These are phyloP conservation scores for Rasamsonia emersonii DNA, from an alignment of 2,329 filamentous ascomycete species.

Conservation along the genomic window DNA sequence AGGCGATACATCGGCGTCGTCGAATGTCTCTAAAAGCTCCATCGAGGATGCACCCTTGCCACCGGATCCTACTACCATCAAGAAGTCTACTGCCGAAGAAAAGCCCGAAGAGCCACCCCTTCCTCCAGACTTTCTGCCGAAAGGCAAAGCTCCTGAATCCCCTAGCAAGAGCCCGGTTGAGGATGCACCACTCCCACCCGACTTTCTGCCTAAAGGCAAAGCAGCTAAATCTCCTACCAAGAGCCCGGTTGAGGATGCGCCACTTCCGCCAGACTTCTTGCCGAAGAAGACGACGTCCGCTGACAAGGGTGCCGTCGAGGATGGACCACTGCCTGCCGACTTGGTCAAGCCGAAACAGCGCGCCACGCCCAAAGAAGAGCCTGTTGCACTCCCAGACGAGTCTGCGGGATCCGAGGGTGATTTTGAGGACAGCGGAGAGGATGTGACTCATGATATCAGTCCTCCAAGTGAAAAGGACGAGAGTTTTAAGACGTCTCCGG, in stretches of 20 bases:
- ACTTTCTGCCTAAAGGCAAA: constrained; percentile 12
- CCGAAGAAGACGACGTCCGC: constrained; percentile 8
- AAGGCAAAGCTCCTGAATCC: constrained; percentile 2
- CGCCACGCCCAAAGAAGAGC: constrained; percentile 13
- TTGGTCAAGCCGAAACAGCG: constrained; percentile 16
- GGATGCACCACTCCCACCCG: constrained; percentile 13
- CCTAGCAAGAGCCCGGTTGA: constrained; percentile 8
- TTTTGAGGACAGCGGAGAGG: constrained; percentile 39
- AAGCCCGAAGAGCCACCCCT: constrained; percentile 16
- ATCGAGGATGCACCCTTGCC: constrained; percentile 33
- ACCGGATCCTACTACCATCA: constrained; percentile 13
- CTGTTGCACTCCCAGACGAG: constrained; percentile 25
- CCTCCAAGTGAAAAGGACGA: constrained; percentile 20
- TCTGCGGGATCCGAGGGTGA: constrained; percentile 31
- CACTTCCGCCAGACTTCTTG: constrained; percentile 18
- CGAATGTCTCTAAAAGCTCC: constrained; percentile 33
- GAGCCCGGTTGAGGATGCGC: constrained; percentile 13
- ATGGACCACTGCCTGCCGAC: constrained; percentile 22
- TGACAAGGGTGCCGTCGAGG: constrained; percentile 10
- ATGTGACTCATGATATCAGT: constrained; percentile 34
- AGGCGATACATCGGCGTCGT: constrained; percentile 42
- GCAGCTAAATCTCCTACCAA: constrained; percentile 8
- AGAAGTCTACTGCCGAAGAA: constrained; percentile 3
- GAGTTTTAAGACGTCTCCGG: constrained; percentile 32
- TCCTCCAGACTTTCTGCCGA: constrained; percentile 16